Base-by-base conservation (phyloP, 1,139 yeast species). In the Blastobotrys elegans region DNA sequence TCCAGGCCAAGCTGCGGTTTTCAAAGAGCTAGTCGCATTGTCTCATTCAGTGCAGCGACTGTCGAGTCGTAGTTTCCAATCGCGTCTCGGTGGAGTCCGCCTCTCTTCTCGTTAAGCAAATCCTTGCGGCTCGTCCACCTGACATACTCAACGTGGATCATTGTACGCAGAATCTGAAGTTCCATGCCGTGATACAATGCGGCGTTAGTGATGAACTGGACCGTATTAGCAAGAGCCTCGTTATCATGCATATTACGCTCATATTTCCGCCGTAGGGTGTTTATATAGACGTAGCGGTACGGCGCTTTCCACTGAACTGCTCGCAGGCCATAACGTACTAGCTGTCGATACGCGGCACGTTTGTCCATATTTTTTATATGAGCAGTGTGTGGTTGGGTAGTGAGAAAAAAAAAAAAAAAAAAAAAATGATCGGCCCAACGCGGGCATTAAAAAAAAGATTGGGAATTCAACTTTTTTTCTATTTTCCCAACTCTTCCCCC, bases 311-410 rank as follows among this genome's bases (percentile, higher is more conserved):
- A 43, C 16, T 50, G 54, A 18, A 53, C 44, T 1, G 55, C 54
- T 16, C 42, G 33, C 14, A 53, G 50, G 10, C 56, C 56, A n/a
- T 47, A 31, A n/a, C 56, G 48, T 8, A 52, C 29, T 18, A 54
- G 44, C 40, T 40, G 50, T 8, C 54, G 48, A 37, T 53, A 54
- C 6, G 50, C 50, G 4, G 16, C 14, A 16, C 43, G 16, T 16
- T 11, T 14, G 2, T 44, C 40, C 46, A 46, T 46, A 17, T 21
- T 21, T 36, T 36, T 36, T 36, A 20, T 36, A 6, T 36, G n/a
- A n/a, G n/a, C n/a, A 16, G 8, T 38, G 14, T 30, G 31, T 13
- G 31, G 5, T 29, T 33, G 14, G 6, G 16, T 35, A 17, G 27
- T 20, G 14, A 17, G 13, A 8, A 31, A 31, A 32, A 41, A 2